Evolutionary conservation across 495 filamentous ascomycete genomes (phyloP), one percentile per base, ranked within the genome.

Genomic region (Hypomontagnella monticulosa): DNA sequence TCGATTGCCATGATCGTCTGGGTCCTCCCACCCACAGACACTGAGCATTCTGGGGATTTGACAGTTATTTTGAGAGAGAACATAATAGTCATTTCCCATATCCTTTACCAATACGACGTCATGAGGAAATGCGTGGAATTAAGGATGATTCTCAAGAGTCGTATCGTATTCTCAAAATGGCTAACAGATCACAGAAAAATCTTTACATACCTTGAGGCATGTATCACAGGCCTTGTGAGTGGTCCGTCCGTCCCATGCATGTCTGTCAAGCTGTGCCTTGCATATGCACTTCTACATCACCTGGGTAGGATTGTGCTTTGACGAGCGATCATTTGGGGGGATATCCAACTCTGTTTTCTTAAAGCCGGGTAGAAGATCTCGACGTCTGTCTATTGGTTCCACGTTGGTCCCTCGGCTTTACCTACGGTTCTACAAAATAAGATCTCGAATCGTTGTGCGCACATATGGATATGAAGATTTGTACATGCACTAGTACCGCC

Each of bases 181-280:
- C 43, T 61, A 69, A 61, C 66, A 64, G 33, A 57, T 64, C 66
- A 69, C 40, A 23, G 43, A 6, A 33, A 40, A 42, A 52, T 53
- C 46, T 32, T 27, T 57, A 27, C 55, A 23, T 51, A 32, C 16
- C 47, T 43, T 33, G 44, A 15, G 41, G 41, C 12, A 27, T 18
- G 12, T 37, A 40, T 47, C 32, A 12, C 57, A 15, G 44, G 19
- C 66, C 44, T 54, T 51, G 59, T 49, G 4, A 19, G 34, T 68
- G 65, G 59, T 20, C 54, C 65, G 59, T 20, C 54, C 65, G 59
- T 60, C 18, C 55, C 66, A 64, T 69, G 66, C 60, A 63, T 64
- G 66, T 30, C 56, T 40, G 19, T 53, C 54, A 53, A 57, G 20
- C 23, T 54, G 66, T 64, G 66, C 66, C 66, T 69, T 69, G 66